Evolutionary conservation across 2,329 filamentous ascomycete species (phyloP), one percentile per base, ranked within the genome.

Genomic region (Salinomyces thailandicus): DNA sequence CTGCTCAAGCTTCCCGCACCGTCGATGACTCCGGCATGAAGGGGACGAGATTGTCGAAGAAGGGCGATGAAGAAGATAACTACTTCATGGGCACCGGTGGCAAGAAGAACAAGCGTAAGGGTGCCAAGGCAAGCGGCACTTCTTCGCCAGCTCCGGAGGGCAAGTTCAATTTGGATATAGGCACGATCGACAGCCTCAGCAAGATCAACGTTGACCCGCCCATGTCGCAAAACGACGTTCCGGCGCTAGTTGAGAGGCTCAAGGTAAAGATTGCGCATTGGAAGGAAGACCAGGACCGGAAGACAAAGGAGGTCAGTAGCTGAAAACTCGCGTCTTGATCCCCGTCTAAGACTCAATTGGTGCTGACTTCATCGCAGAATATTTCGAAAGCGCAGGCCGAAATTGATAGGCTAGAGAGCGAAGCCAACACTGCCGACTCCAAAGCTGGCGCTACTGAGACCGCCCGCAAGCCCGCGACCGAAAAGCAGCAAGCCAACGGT

Each of bases 311-410:
- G 68, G 91, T 94, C 67, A 71, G 80, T 66, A 48, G 22, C 5
- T 18, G 11, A 26, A 2, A 16, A 34, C 39, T 35, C 44, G 18
- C 29, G 45, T 42, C 9, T n/a, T 24, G 14, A 26, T 18, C 11
- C 13, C 5, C 17, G 8, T 6, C 3, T 16, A 33, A 3, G 22
- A 66, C 42, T 11, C 22, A 5, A 18, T 5, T 5, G 26, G 18
- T n/a, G n/a, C n/a, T n/a, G n/a, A n/a, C n/a, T 26, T n/a, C n/a
- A 26, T 26, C 22, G n/a, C 54, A 96, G 91, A 98, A 98, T 71
- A 81, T 96, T 43, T 84, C 85, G 46, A 94, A 95, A 66, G 91
- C 91, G 43, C 82, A 94, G 71, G 89, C 89, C 64, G 86, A 95
- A 63, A 93, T 98, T 45, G 85, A 87, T 59, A 79, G 79, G 50